These are phyloP conservation scores for Kwoniella pini DNA, from an alignment of 768 basidiomycete species.

Conservation along the genomic window DNA sequence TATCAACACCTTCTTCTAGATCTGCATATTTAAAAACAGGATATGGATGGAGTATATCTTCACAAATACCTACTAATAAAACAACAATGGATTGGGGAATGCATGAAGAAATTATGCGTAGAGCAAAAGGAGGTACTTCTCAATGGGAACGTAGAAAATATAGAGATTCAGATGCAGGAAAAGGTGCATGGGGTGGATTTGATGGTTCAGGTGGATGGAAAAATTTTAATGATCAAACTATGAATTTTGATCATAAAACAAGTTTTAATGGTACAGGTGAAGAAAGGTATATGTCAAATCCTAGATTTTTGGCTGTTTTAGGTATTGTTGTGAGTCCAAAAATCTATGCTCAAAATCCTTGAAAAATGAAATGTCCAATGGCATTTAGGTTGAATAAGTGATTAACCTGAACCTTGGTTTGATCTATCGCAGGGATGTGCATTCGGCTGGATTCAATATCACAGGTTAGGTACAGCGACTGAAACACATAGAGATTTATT, in stretches of 20 bases:
- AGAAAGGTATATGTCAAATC: constrained; percentile 49
- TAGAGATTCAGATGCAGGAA: constrained; percentile 28
- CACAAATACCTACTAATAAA: constrained; percentile 2
- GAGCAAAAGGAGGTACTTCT: constrained; percentile 35
- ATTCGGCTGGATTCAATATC: constrained; percentile 46
- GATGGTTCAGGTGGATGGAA: constrained; percentile 24
- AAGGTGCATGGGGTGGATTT: constrained; percentile 27
- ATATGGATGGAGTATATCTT: constrained; percentile 39
- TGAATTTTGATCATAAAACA: constrained; percentile 23
- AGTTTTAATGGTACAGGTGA: constrained; percentile 31
- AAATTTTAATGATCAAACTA: constrained; percentile 16
- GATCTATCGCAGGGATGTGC: constrained; percentile 30
- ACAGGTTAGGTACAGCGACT: constrained; percentile 34
- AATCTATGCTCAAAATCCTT: too few relatives aligned
- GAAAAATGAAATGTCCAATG: too few relatives aligned
- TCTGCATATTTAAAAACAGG: constrained; percentile 42
- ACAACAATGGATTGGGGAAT: constrained; percentile 32
- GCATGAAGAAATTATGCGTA: constrained; percentile 37
- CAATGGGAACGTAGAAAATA: constrained; percentile 25
- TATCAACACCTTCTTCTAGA: constrained; percentile 39
- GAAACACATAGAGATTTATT: constrained; percentile 32
- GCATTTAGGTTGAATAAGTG: too few relatives aligned
- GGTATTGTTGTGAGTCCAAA: constrained; percentile 38
- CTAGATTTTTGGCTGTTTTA: constrained; percentile 38
- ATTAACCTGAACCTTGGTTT: too few relatives aligned